Conservation (phyloP, 768 basidiomycete species). For the Leccinum olivaceopallidum region DNA sequence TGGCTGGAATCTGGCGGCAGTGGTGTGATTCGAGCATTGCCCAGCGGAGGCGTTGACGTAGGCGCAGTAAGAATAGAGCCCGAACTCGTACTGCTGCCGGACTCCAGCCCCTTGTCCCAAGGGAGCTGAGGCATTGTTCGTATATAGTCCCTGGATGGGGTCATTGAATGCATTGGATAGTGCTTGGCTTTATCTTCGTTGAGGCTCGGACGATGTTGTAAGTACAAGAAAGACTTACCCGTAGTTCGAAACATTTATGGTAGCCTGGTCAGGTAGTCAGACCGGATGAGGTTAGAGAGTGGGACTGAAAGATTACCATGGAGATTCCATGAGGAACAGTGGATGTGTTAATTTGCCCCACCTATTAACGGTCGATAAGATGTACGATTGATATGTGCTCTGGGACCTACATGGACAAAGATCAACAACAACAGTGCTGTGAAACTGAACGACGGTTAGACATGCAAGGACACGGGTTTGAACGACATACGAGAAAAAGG, state of each 20-base stretch:
- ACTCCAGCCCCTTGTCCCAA: conserved; percentile 58
- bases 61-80: conserved; percentile 81
- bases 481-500: conserved; percentile 65
- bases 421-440: conserved; percentile 61
- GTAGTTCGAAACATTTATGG: conserved; percentile 68
- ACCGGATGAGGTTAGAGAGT: background rate
- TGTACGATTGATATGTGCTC: conserved; percentile 15
- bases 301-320: conserved; percentile 52
- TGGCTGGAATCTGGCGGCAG: conserved; percentile 64
- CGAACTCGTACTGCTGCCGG: conserved; percentile 72
- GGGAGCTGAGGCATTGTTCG: conserved; percentile 62
- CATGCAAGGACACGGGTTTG: conserved; percentile 5
- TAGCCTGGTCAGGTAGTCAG: conserved; percentile 46
- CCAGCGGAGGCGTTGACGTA: conserved; percentile 62
- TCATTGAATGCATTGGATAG: conserved; percentile 52
- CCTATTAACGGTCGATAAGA: conserved; percentile 43
- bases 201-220: background rate
- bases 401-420: conserved; percentile 70
- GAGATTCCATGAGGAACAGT: conserved; percentile 68
- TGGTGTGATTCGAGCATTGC: conserved; percentile 60
- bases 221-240: conserved; percentile 46
- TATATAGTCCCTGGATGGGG: conserved; percentile 63
- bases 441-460: conserved; percentile 20
- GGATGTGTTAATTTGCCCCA: conserved; percentile 82
- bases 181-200: conserved; percentile 42